Evolutionary conservation across 768 basidiomycete species (phyloP).

Genomic region (Amanita exitialis): DNA sequence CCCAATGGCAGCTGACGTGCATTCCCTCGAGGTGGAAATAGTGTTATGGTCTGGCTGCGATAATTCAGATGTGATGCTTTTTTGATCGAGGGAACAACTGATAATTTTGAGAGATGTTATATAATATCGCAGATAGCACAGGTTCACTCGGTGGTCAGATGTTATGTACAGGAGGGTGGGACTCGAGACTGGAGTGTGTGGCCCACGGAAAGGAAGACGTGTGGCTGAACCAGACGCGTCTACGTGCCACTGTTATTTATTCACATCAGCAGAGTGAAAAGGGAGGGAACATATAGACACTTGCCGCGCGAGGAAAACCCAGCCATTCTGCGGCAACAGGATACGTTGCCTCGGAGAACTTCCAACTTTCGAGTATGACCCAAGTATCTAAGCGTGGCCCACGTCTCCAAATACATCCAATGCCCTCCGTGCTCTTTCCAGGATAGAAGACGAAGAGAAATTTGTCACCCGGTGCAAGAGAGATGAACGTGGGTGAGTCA

Average conservation of each 20-base stretch:
- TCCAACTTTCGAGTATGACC: slow-evolving; percentile 48
- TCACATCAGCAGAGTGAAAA: background rate
- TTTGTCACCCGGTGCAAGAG: slow-evolving; percentile 44
- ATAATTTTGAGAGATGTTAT: slow-evolving; percentile 32
- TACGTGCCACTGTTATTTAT: slow-evolving; percentile 44
- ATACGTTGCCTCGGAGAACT: slow-evolving; percentile 37
- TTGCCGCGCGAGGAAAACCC: slow-evolving; percentile 48
- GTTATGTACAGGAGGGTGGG: slow-evolving; percentile 58
- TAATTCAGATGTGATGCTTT: slow-evolving; percentile 27
- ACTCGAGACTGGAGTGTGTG: slow-evolving; percentile 38
- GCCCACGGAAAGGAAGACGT: slow-evolving; percentile 53
- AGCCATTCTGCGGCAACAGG: slow-evolving; percentile 59
- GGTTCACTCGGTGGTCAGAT: slow-evolving; percentile 44
- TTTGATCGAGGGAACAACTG: slow-evolving; percentile 34
- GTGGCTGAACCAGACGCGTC: slow-evolving; percentile 29
- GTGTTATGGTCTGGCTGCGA: slow-evolving; percentile 22
- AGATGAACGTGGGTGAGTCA: slow-evolving; percentile 53
- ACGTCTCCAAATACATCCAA: slow-evolving; percentile 58
- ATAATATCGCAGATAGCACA: slow-evolving; percentile 45
- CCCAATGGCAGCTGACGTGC: slow-evolving; percentile 50
- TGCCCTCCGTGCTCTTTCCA: slow-evolving; percentile 41
- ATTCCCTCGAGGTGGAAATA: slow-evolving; percentile 30
- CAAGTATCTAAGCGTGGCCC: slow-evolving; percentile 53
- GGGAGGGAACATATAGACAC: slow-evolving; percentile 8
- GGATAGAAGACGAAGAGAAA: slow-evolving; percentile 76